phyloP scores from a whole-genome alignment of 1,284 basidiomycete genomes.

The Marasmius tenuissimus region DNA sequence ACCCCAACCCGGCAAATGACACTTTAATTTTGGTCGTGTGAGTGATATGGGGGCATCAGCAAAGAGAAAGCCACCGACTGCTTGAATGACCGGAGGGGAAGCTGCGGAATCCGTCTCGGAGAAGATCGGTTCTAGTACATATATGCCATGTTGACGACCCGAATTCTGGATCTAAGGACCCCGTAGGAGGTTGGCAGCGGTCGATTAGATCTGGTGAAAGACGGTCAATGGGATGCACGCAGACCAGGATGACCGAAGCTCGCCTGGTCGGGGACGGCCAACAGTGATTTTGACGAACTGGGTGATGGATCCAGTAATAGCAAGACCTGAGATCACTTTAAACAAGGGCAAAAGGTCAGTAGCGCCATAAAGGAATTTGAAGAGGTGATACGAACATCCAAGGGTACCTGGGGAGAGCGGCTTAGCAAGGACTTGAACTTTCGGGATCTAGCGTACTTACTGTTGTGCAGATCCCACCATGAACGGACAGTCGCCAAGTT shows the following conservation, averaged over 20 bases:
- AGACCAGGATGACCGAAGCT: constrained; percentile 9
- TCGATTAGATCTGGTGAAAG: constrained; percentile 65
- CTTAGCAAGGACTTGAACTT: constrained; percentile 3
- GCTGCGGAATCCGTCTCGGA: constrained; percentile 88
- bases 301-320: constrained; percentile 80
- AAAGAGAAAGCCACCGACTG: constrained; percentile 39
- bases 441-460: constrained; percentile 28
- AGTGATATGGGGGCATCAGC: background rate
- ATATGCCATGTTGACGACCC: constrained; percentile 76
- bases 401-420: constrained; percentile 45
- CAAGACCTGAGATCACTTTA: constrained; percentile 71
- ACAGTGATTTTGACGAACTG: constrained; percentile 87
- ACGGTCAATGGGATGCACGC: background rate
- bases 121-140: constrained; percentile 71
- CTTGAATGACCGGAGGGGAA: constrained; percentile 95
- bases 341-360: constrained; percentile 14
- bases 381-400: constrained; percentile 54
- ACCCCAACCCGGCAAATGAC: constrained; percentile 91
- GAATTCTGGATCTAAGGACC: constrained; percentile 67
- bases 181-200: constrained; percentile 76
- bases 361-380: background rate
- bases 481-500: constrained; percentile 73
- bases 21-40: constrained; percentile 43
- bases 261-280: constrained; percentile 86
- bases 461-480: constrained; percentile 88